phyloP scores from a whole-genome alignment of 208 protist species.

The Acanthamoeba quina region DNA sequence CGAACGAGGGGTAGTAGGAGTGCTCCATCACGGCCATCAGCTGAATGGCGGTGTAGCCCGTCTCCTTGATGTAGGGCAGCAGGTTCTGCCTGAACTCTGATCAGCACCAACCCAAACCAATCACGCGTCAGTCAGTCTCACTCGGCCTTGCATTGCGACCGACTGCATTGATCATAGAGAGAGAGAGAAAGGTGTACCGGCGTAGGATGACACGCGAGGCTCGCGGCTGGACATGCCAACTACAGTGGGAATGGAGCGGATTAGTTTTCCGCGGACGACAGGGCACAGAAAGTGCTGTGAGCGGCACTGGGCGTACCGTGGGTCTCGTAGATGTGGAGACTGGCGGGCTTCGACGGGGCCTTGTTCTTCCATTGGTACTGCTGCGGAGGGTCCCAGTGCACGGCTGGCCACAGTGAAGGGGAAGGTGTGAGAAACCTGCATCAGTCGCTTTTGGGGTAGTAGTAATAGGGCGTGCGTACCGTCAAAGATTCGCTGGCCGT shows the following conservation, averaged over 20 bases:
- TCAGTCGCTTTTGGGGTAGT: neutral
- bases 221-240: slow-evolving; percentile 90
- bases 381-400: slow-evolving; percentile 86
- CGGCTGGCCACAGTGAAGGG: slow-evolving; percentile 7
- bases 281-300: too few relatives aligned
- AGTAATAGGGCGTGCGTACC: neutral
- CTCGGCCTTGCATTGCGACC: neutral
- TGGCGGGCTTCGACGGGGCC: slow-evolving; percentile 74
- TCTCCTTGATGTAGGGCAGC: slow-evolving; percentile 88
- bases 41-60: slow-evolving; percentile 94
- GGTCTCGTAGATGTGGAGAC: slow-evolving; percentile 89
- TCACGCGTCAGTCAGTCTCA: neutral
- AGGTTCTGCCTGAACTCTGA: slow-evolving; percentile 88
- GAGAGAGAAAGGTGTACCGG: neutral
- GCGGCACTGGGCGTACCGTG: slow-evolving; percentile 77
- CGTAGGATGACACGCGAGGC: slow-evolving; percentile 86
- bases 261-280: neutral
- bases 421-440: slow-evolving; percentile 61
- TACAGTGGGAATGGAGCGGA: neutral
- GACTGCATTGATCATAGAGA: neutral
- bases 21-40: slow-evolving; percentile 96
- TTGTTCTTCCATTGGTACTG: slow-evolving; percentile 84
- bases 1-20: slow-evolving; percentile 95
- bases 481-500: slow-evolving; percentile 33
- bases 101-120: neutral